Base-by-base conservation (phyloP, 2,329 filamentous ascomycete genomes). In the Hortaea sp. region DNA sequence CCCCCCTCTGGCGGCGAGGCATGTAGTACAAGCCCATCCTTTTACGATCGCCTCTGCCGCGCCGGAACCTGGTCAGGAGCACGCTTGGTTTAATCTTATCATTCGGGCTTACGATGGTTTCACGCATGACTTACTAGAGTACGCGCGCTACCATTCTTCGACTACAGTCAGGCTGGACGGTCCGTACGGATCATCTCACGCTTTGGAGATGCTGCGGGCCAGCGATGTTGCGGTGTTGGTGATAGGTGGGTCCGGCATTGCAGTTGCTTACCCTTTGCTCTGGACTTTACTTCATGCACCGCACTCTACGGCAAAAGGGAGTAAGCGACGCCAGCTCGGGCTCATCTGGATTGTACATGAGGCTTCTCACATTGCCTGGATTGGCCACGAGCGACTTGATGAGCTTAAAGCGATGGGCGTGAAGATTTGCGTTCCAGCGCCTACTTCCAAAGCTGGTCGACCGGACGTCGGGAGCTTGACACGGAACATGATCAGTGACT, bases 31-130 rank as follows among this genome's bases (percentile, higher is more conserved):
- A 62, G 71, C 79, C 0, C 80, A 84, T 56, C 81, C 80, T 0
- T 84, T 84, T 61, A 83, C 79, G 6, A 81, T 84, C 45, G 75
- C 79, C 11, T 82, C 79, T 2, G 71, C 73, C 0, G 77, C 78
- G 7, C 75, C 77, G 3, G 44, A 31, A 39, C 46, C 48, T n/a
- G 47, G 47, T 27, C 51, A 64, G n/a, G 52, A 56, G 9, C 71
- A 76, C 50, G 73, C 73, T 3, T 75, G 69, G 66, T 64, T 82
- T 50, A 69, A 69, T 9, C 71, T 84, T 9, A 69, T 82, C 29
- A 76, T 84, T 50, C 74, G 80, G 50, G 73, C 75, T 4, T 74
- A 78, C 52, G 62, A 71, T 39, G 79, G 81, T 9, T 84, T 84
- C 63, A 78, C 79, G 0, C 63, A 64, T 3, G 70, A 72, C 43